These are phyloP conservation scores for Pyrenochaeta sp. DNA, from an alignment of 2,329 filamentous ascomycete genomes.

Conservation along the genomic window DNA sequence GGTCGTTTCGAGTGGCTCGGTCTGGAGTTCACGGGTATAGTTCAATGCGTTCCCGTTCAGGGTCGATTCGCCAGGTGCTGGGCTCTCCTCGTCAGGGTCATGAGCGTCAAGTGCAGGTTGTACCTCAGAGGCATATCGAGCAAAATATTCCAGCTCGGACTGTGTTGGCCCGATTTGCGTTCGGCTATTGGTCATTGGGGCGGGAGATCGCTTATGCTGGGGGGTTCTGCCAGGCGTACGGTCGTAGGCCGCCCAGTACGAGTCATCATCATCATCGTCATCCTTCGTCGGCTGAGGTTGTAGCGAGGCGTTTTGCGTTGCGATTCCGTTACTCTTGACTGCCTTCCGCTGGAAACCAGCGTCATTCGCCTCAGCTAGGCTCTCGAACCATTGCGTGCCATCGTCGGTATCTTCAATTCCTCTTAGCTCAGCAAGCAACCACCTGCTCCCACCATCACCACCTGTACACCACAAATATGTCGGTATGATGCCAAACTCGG, in stretches of 20 bases:
- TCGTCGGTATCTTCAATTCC: constrained; percentile 65
- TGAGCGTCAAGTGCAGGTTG: constrained; percentile 83
- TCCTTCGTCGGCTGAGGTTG: constrained; percentile 26
- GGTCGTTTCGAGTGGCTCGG: constrained; percentile 54
- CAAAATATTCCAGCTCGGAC: constrained; percentile 76
- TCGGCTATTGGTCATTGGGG: constrained; percentile 56
- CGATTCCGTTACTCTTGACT: constrained; percentile 26
- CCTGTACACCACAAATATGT: constrained; percentile 74
- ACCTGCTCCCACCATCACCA: constrained; percentile 71
- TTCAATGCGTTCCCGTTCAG: constrained; percentile 62
- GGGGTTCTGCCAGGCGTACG: constrained; percentile 62
- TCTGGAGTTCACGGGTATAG: constrained; percentile 52
- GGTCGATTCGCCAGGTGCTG: constrained; percentile 59
- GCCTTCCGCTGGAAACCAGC: constrained; percentile 46
- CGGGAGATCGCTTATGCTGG: constrained; percentile 66
- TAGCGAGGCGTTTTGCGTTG: constrained; percentile 14
- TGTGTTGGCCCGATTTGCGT: constrained; percentile 47
- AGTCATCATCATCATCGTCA: constrained; percentile 72
- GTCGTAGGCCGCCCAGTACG: constrained; percentile 84
- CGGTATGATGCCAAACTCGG: constrained; percentile 69
- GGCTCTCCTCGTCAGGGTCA: constrained; percentile 75
- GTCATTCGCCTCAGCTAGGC: constrained; percentile 68
- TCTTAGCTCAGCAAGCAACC: constrained; percentile 76
- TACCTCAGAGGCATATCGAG: constrained; percentile 76
- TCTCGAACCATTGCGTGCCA: constrained; percentile 64